Base-by-base conservation (phyloP, 2,329 filamentous ascomycete genomes). In the Dothideomycetes sp. region DNA sequence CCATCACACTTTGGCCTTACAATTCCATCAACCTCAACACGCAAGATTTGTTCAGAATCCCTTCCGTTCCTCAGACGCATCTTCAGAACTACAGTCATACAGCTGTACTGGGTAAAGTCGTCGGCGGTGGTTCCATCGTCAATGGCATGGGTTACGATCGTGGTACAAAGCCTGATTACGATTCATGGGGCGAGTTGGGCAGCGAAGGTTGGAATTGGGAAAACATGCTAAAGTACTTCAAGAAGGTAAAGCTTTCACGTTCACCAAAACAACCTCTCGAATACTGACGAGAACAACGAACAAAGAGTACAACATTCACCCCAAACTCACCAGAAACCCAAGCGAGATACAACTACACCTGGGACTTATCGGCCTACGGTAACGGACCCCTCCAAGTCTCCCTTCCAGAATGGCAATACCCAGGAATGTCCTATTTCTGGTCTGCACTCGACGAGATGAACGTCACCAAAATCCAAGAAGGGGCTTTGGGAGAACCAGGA, bases 401-500 rank as follows among this genome's bases (percentile, higher is more conserved):
- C 27, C 41, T 50, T 22, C 43, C 50, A 12, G 45, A 45, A 22
- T 52, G 45, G 35, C 49, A 50, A 31, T 55, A 43, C 11, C 49
- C 47, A 5, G 45, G 44, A 20, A 40, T 53, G 25, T 44, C 47
- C n/a, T 33, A 45, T 15, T 51, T 49, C 44, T 49, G 46, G 44
- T 25, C 35, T 12, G 49, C 47, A 18, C 49, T 49, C 46, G 39
- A 47, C 12, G 44, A 43, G 17, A 28, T 41, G 31, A 40, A 36
- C 24, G 49, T 55, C 22, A 37, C 40, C 16, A 46, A 38, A 11
- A 46, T 48, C 2, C 18, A 42, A 17, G 51, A 54, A 15, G 45
- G 46, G 9, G 46, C 37, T 19, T 43, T 46, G 23, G 58, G 58
- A 4, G 44, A 49, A 19, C 53, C 52, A 9, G 61, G 61, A 10